Percentiles rank a stretch among this genome's conserved stretches.
Evolutionary conservation across 2,329 filamentous ascomycete genomes (phyloP).

Genomic region (Colletotrichum navitas): DNA sequence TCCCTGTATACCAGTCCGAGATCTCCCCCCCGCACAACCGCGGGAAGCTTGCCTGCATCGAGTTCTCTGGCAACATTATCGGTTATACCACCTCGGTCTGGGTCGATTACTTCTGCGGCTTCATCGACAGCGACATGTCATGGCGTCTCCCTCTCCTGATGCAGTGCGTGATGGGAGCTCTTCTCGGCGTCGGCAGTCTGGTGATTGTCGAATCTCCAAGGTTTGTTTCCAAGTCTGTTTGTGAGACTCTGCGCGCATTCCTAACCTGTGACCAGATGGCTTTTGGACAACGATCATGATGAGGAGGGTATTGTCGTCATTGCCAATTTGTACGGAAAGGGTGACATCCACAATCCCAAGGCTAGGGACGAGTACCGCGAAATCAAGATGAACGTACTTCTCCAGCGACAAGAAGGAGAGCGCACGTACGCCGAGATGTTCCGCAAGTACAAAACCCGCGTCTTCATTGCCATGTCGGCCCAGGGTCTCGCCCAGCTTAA

Average conservation of each 20-base stretch:
- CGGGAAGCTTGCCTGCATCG: slow-evolving; percentile 95
- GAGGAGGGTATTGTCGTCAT: slow-evolving; percentile 99
- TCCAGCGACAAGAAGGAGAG: slow-evolving; percentile 95
- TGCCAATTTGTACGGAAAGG: slow-evolving; percentile 95
- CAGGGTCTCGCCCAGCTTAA: slow-evolving; percentile 96
- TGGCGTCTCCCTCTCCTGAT: slow-evolving; percentile 92
- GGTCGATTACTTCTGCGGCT: slow-evolving; percentile 98
- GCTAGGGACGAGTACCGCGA: slow-evolving; percentile 97
- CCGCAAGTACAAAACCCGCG: slow-evolving; percentile 87
- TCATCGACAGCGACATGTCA: slow-evolving; percentile 84
- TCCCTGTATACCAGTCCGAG: slow-evolving; percentile 93
- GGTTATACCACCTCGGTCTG: slow-evolving; percentile 97
- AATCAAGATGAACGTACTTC: slow-evolving; percentile 97
- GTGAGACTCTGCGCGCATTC: slow-evolving; percentile 19
- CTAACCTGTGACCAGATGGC: slow-evolving; percentile 73
- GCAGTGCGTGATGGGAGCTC: slow-evolving; percentile 93
- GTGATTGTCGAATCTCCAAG: slow-evolving; percentile 96
- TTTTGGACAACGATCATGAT: slow-evolving; percentile 96
- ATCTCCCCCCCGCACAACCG: slow-evolving; percentile 97
- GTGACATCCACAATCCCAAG: slow-evolving; percentile 93
- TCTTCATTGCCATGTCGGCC: slow-evolving; percentile 98
- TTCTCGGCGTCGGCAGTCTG: slow-evolving; percentile 87
- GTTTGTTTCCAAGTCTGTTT: slow-evolving; percentile 60
- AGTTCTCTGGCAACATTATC: slow-evolving; percentile 97
- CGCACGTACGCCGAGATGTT: slow-evolving; percentile 96